phyloP scores from a whole-genome alignment of 495 filamentous ascomycete species.

The Aspergillus indologenus region DNA sequence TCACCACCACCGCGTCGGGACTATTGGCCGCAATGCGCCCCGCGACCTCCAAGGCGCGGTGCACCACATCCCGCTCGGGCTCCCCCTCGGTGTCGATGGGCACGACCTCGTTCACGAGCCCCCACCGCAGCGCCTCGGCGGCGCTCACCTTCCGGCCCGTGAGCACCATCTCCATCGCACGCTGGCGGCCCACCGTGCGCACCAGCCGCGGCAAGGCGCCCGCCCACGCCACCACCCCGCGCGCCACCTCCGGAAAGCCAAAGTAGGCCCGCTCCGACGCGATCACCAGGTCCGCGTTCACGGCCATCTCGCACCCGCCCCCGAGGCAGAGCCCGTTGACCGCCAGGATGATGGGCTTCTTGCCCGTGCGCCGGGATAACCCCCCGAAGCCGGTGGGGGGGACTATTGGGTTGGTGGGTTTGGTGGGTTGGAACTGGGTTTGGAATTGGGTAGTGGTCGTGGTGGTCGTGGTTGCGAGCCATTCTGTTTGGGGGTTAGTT shows the following conservation, averaged over 20 bases:
- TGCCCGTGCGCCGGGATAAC: slow-evolving; percentile 45
- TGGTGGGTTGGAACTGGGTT: slow-evolving; percentile 6
- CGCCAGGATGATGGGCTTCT: slow-evolving; percentile 67
- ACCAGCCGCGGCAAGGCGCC: slow-evolving; percentile 72
- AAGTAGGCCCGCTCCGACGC: slow-evolving; percentile 55
- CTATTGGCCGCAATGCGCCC: slow-evolving; percentile 51
- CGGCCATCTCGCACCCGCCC: slow-evolving; percentile 71
- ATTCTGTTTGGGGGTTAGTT: slow-evolving; percentile 31
- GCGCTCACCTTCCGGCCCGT: slow-evolving; percentile 60
- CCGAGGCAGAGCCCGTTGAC: slow-evolving; percentile 71
- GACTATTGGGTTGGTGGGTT: slow-evolving; percentile 3
- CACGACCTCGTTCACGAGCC: slow-evolving; percentile 67
- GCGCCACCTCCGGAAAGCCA: slow-evolving; percentile 65
- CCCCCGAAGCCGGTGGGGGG: slow-evolving; percentile 38
- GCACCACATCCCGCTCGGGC: slow-evolving; percentile 44
- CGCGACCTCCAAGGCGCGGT: slow-evolving; percentile 53
- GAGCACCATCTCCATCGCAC: slow-evolving; percentile 73
- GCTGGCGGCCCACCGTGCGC: slow-evolving; percentile 61
- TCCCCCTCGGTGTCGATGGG: slow-evolving; percentile 14
- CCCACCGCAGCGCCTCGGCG: slow-evolving; percentile 62
- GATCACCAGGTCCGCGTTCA: slow-evolving; percentile 71
- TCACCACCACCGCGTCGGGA: slow-evolving; percentile 72
- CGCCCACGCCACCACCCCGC: slow-evolving; percentile 69
- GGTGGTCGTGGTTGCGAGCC: slow-evolving; percentile 27
- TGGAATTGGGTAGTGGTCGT: neutral